Base-by-base conservation (phyloP, 345 rosid species). In the Brassica cretica region DNA sequence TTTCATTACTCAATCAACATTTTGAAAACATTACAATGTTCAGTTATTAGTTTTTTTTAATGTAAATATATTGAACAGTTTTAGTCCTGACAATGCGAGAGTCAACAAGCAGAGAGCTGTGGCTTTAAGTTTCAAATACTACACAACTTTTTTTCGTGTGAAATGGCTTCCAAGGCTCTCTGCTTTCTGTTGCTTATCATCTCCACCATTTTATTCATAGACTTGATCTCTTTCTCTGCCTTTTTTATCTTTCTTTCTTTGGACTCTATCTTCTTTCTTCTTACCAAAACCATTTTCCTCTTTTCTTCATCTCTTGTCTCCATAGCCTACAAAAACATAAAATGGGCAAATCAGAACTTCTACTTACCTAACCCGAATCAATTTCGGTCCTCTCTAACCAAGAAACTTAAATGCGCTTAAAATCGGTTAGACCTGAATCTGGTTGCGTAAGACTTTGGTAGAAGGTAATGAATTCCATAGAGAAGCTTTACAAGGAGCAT, bases 401-500 rank as follows among this genome's bases (percentile, higher is more conserved):
- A n/a, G 3, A 1, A 30, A 63, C 0, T 5, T 14, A 46, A 46
- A 46, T 12, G 1, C 1, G 15, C n/a, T 46, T 46, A 15, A 63
- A 66, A 66, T 6, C 14, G 7, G 72, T 75, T 59, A 39, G 30
- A 75, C 73, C 4, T 67, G 59, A 18, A 75, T 75, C 14, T 37
- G 66, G 18, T 16, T 58, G 72, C 73, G 67, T 41, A 75, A 76
- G 21, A 41, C 73, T 14, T 68, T 76, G 35, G 79, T 68, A 59
- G 73, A 67, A 68, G 73, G 61, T 44, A 68, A 59, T 60, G 44
- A 18, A 41, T 44, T 59, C 79, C 79, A 76, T 68, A 76, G 33
- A 76, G 79, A 59, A 16, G 73, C 62, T 44, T 76, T 58, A 29
- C 8, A 19, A 76, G 79, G 79, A 68, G 73, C 73, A 76, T 76